Evolutionary conservation across 1,139 yeast species (phyloP).

Genomic region (Sugiyamaella pinicola): DNA sequence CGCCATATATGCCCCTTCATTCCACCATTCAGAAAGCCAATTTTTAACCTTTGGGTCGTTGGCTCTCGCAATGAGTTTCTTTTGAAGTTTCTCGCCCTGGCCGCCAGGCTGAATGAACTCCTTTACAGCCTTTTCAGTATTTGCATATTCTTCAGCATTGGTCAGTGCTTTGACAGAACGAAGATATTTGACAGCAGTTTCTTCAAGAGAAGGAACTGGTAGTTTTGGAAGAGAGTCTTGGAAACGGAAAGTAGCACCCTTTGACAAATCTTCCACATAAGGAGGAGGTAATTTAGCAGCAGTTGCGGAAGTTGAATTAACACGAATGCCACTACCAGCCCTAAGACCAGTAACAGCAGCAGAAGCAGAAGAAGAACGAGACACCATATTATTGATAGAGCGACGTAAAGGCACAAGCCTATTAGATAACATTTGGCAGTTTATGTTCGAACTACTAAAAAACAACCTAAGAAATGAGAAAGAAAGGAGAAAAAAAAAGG

Average conservation of each 20-base stretch:
- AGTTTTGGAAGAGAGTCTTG: slow-evolving; percentile 78
- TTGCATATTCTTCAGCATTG: slow-evolving; percentile 55
- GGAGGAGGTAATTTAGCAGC: slow-evolving; percentile 37
- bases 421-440: slow-evolving; percentile 13
- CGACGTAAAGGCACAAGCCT: slow-evolving; percentile 17
- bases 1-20: slow-evolving; percentile 86
- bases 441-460: not conserved
- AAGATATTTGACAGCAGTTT: slow-evolving; percentile 71
- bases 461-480: not conserved
- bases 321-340: not conserved
- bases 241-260: slow-evolving; percentile 71
- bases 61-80: slow-evolving; percentile 62
- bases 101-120: slow-evolving; percentile 67
- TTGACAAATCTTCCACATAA: slow-evolving; percentile 45
- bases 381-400: slow-evolving; percentile 9
- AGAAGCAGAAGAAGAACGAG: slow-evolving; percentile 3
- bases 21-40: slow-evolving; percentile 96
- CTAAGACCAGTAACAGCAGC: not conserved
- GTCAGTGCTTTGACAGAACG: slow-evolving; percentile 71
- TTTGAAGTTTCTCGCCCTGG: slow-evolving; percentile 68
- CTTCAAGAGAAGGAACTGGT: slow-evolving; percentile 82
- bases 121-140: slow-evolving; percentile 61
- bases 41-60: slow-evolving; percentile 60
- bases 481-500: not conserved
- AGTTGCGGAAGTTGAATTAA: slow-evolving; percentile 29